Evolutionary conservation across 805 yeast genomes (phyloP).

Genomic region (Saccharomyces cerevisiae): DNA sequence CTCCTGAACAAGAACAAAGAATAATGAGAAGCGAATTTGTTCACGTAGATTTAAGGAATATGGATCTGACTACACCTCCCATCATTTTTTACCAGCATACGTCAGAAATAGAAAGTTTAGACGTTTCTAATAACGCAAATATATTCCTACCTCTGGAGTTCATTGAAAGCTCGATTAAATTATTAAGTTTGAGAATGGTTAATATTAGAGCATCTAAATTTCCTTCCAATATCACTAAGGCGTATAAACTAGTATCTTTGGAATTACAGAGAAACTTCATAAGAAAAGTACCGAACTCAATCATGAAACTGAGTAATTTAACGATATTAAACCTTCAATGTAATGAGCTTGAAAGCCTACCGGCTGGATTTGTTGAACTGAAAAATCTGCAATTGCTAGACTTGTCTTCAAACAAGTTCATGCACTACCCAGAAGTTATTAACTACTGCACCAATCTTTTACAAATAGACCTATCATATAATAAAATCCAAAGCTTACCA

Average conservation of each 20-base stretch:
- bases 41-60: slow-evolving; percentile 62
- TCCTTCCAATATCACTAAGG: slow-evolving; percentile 66
- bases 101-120: slow-evolving; percentile 68
- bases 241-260: slow-evolving; percentile 54
- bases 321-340: slow-evolving; percentile 61
- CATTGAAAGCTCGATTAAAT: slow-evolving; percentile 68
- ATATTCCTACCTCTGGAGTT: slow-evolving; percentile 78
- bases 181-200: slow-evolving; percentile 58
- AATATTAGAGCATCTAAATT: slow-evolving; percentile 65
- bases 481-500: slow-evolving; percentile 57
- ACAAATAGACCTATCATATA: slow-evolving; percentile 76
- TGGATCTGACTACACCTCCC: slow-evolving; percentile 78
- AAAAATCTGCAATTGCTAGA: slow-evolving; percentile 53
- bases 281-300: slow-evolving; percentile 48
- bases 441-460: slow-evolving; percentile 49
- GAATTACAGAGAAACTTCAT: slow-evolving; percentile 76
- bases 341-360: slow-evolving; percentile 59
- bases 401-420: slow-evolving; percentile 69
- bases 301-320: slow-evolving; percentile 46
- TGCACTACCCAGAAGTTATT: slow-evolving; percentile 55
- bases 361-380: slow-evolving; percentile 50
- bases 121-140: slow-evolving; percentile 81
- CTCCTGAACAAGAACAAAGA: slow-evolving; percentile 62
- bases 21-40: slow-evolving; percentile 52
- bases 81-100: slow-evolving; percentile 73